A percentile compares a stretch with the other conserved stretches of the same genome.
Evolutionary conservation across 2,329 filamentous ascomycete genomes (phyloP).

Genomic region (Ramularia collo-cygni): DNA sequence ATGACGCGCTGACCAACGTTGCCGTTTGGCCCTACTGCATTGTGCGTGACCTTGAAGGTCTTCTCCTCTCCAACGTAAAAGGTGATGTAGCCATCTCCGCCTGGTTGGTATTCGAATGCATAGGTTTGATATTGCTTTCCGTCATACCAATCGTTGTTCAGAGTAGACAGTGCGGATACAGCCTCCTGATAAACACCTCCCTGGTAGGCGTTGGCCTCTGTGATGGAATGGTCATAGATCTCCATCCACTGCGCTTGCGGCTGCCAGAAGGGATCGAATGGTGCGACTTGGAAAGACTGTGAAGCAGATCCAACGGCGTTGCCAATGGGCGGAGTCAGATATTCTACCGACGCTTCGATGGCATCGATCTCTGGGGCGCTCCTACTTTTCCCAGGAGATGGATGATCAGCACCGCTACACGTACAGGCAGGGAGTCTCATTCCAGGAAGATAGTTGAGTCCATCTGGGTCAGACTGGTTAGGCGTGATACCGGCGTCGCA

Average conservation of each 20-base stretch:
- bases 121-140: slow-evolving; percentile 57
- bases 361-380: slow-evolving; percentile 67
- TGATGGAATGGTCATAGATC: slow-evolving; percentile 54
- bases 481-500: slow-evolving; percentile 66
- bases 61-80: slow-evolving; percentile 62
- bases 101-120: slow-evolving; percentile 58
- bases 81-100: slow-evolving; percentile 53
- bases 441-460: slow-evolving; percentile 60
- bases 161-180: slow-evolving; percentile 52
- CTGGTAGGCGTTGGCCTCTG: slow-evolving; percentile 53
- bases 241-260: slow-evolving; percentile 55
- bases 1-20: slow-evolving; percentile 61
- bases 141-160: slow-evolving; percentile 62
- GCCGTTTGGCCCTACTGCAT: slow-evolving; percentile 59
- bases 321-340: slow-evolving; percentile 43
- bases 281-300: slow-evolving; percentile 59
- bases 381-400: slow-evolving; percentile 56
- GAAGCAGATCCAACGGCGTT: slow-evolving; percentile 54
- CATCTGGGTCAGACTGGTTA: slow-evolving; percentile 63
- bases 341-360: slow-evolving; percentile 58
- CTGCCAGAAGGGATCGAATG: slow-evolving; percentile 64
- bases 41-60: slow-evolving; percentile 57
- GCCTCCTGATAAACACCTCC: slow-evolving; percentile 59
- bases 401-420: slow-evolving; percentile 58
- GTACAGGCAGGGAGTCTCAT: slow-evolving; percentile 65